Conservation (phyloP, 441 rosid species). For the Gossypium davidsonii region DNA sequence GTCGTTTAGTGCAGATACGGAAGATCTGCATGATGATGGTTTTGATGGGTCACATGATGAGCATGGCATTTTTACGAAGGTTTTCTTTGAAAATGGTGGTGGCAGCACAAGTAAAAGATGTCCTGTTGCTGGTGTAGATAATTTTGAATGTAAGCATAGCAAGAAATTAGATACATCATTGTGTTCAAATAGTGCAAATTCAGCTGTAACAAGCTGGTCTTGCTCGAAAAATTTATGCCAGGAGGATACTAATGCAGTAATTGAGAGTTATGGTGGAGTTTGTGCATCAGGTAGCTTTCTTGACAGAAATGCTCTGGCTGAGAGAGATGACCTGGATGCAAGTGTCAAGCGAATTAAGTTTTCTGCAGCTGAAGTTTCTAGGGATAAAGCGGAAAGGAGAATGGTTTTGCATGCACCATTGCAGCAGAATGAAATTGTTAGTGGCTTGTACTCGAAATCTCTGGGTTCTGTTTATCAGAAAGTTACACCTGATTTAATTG, state of each 20-base stretch:
- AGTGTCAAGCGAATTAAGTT: slow-evolving; percentile 43
- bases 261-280: slow-evolving; percentile 27
- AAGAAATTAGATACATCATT: slow-evolving; percentile 33
- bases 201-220: slow-evolving; percentile 50
- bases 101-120: slow-evolving; percentile 37
- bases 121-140: slow-evolving; percentile 41
- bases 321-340: slow-evolving; percentile 30
- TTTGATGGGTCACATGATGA: slow-evolving; percentile 64
- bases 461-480: slow-evolving; percentile 25
- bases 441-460: slow-evolving; percentile 22
- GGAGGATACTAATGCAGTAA: slow-evolving; percentile 30
- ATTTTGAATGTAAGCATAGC: slow-evolving; percentile 36
- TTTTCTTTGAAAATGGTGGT: slow-evolving; percentile 48
- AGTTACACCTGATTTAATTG: slow-evolving; percentile 47
- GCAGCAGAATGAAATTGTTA: slow-evolving; percentile 16
- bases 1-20: slow-evolving; percentile 23
- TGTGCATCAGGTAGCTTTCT: slow-evolving; percentile 27
- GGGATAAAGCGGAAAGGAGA: slow-evolving; percentile 21
- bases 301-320: slow-evolving; percentile 29
- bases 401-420: slow-evolving; percentile 21
- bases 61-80: slow-evolving; percentile 45
- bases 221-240: slow-evolving; percentile 30
- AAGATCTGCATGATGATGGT: slow-evolving; percentile 39
- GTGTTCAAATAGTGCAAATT: slow-evolving; percentile 55
- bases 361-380: slow-evolving; percentile 29